phyloP scores from a whole-genome alignment of 1,284 basidiomycete genomes.

The Fomitopsis schrenkii region DNA sequence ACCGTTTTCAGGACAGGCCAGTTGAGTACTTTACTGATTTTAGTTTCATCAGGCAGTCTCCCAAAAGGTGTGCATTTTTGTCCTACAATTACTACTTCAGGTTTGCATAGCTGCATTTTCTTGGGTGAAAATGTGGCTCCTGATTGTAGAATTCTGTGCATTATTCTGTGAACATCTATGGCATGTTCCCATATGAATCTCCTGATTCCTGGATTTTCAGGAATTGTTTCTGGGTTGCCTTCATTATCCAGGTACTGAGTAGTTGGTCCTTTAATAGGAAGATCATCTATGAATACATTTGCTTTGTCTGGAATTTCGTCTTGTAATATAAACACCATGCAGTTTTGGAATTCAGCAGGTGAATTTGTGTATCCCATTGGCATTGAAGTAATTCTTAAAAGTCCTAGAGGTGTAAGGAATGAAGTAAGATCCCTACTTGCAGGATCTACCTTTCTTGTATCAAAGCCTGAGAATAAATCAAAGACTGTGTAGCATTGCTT shows the following conservation, averaged over 20 bases:
- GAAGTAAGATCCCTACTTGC: conserved; percentile 23
- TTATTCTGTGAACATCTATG: conserved; percentile 22
- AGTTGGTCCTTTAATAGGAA: conserved; percentile 21
- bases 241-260: conserved; percentile 14
- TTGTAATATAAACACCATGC: conserved; percentile 30
- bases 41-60: conserved; percentile 20
- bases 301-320: conserved; percentile 31
- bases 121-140: conserved; percentile 19
- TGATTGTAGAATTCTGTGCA: conserved; percentile 24
- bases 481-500: conserved; percentile 13
- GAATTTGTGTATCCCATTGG: conserved; percentile 38
- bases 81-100: conserved; percentile 17
- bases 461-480: conserved; percentile 10
- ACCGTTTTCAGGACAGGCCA: conserved; percentile 19
- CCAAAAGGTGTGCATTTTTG: conserved; percentile 21
- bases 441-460: conserved; percentile 15
- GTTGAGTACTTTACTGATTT: conserved; percentile 24
- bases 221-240: conserved; percentile 17
- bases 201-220: conserved; percentile 27
- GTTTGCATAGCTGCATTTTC: conserved; percentile 4
- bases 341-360: conserved; percentile 29
- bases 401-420: conserved; percentile 14
- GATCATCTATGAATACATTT: conserved; percentile 29
- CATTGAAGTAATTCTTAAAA: conserved; percentile 21
- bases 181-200: conserved; percentile 27